Conservation (phyloP, 2,329 filamentous ascomycete species). For the Alternaria arborescens region DNA sequence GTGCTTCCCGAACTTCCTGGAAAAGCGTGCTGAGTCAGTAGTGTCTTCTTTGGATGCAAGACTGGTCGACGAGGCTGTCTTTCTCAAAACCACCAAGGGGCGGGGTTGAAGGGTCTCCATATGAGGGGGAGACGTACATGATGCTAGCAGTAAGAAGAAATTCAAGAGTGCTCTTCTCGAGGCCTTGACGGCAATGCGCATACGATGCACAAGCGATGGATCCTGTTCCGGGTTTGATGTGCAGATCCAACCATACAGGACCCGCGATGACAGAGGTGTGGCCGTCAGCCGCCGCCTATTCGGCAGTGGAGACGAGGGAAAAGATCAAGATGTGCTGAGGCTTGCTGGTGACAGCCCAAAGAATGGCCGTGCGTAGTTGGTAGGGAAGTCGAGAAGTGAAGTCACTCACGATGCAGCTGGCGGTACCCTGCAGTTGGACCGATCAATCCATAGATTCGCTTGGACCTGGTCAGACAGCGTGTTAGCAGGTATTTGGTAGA, state of each 20-base stretch:
- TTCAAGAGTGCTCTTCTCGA: conserved; percentile 27
- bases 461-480: conserved; percentile 31
- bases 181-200: conserved; percentile 33
- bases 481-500: conserved; percentile 35
- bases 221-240: conserved; percentile 30
- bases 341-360: conserved; percentile 26
- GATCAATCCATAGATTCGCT: conserved; percentile 37
- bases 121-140: conserved; percentile 49
- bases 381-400: conserved; percentile 41
- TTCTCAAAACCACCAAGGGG: conserved; percentile 41
- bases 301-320: conserved; percentile 37
- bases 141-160: conserved; percentile 38
- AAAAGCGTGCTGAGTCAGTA: conserved; percentile 50
- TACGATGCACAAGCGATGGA: conserved; percentile 43
- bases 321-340: conserved; percentile 33
- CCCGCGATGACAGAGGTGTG: conserved; percentile 35
- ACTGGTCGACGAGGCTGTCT: conserved; percentile 47
- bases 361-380: conserved; percentile 41
- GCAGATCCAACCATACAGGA: conserved; percentile 47
- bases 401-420: conserved; percentile 34
- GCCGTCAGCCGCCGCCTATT: conserved; percentile 42
- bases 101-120: conserved; percentile 46
- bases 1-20: conserved; percentile 99
- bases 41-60: conserved; percentile 49
- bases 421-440: conserved; percentile 29